Base-by-base conservation (phyloP, 2,329 filamentous ascomycete genomes). In the Microdochium bolleyi region DNA sequence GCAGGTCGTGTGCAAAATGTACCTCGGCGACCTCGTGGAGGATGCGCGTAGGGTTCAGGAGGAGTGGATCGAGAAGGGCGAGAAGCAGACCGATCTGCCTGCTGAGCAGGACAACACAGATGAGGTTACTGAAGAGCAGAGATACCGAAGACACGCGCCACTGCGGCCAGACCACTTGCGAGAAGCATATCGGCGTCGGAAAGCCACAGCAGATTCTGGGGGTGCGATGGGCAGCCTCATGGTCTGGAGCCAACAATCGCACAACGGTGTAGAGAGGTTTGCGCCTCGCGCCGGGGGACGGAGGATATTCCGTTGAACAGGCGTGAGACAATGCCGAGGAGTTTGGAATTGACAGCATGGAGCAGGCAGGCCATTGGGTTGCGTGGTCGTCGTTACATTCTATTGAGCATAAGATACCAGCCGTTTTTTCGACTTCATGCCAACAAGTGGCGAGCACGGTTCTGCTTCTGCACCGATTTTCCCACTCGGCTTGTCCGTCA, bases 11-110 rank as follows among this genome's bases (percentile, higher is more conserved):
- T 83, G 85, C 49, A 92, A 92, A 68, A 77, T 89, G 55, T 91
- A 89, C 64, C 80, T 88, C 3, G 88, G 87, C 51, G 85, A 90
- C 56, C 76, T 92, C 49, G 85, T 92, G 56, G 87, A 90, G 65
- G 73, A 77, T 49, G 87, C 88, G 10, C 78, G 87, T 51, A 77
- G 80, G 46, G 79, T 91, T 11, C 88, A 91, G 63, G 76, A 77
- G 54, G 85, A 92, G 68, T 89, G 85, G 86, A 73, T 85, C 30
- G 73, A 75, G 1, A 76, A 71, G 14, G 77, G 74, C 54, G 83
- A 85, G 65, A 74, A 75, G 53, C 82, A 85, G 59, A 75, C 73
- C 10, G 80, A 81, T 9, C 62, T 79, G 2, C 71, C 76, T 1
- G 71, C 69, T 19, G 58, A 58, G 14, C 62, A 70, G 13, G 63